phyloP scores from a whole-genome alignment of 2,329 filamentous ascomycete species.

The Colletotrichum sp. region DNA sequence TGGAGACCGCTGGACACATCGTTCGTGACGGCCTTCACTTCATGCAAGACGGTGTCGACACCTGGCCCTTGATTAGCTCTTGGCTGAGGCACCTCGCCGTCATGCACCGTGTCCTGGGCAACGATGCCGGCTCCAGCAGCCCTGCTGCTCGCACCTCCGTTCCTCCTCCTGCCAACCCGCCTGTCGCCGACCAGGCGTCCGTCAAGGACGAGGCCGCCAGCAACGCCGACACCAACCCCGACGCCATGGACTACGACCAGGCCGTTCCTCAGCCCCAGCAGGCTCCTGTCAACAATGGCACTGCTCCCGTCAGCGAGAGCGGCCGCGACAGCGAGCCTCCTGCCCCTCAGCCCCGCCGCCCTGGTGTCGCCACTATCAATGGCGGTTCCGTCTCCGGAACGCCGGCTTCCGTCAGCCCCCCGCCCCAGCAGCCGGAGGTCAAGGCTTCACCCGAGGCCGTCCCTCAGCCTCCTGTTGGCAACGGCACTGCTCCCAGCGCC shows the following conservation, averaged over 20 bases:
- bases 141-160: slow-evolving; percentile 33
- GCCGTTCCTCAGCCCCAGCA: slow-evolving; percentile 37
- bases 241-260: slow-evolving; percentile 64
- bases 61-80: slow-evolving; percentile 63
- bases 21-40: slow-evolving; percentile 64
- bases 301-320: slow-evolving; percentile 38
- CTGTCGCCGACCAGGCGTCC: slow-evolving; percentile 36
- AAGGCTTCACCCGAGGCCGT: slow-evolving; percentile 39
- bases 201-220: slow-evolving; percentile 62
- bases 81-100: slow-evolving; percentile 66
- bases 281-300: slow-evolving; percentile 19
- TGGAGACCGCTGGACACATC: slow-evolving; percentile 61
- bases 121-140: slow-evolving; percentile 47
- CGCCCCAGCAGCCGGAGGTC: slow-evolving; percentile 32
- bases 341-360: slow-evolving; percentile 50
- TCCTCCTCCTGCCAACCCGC: slow-evolving; percentile 31
- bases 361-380: slow-evolving; percentile 64
- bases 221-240: slow-evolving; percentile 59
- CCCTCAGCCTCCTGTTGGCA: slow-evolving; percentile 7
- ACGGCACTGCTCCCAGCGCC: slow-evolving; percentile 26
- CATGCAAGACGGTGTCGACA: slow-evolving; percentile 63
- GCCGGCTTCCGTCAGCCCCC: slow-evolving; percentile 51
- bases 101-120: slow-evolving; percentile 65
- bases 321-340: slow-evolving; percentile 61
- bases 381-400: slow-evolving; percentile 56